Percentiles rank a stretch among this genome's conserved stretches.
Evolutionary conservation across 2,329 filamentous ascomycete genomes (phyloP).

Genomic region (Alternaria sp.): DNA sequence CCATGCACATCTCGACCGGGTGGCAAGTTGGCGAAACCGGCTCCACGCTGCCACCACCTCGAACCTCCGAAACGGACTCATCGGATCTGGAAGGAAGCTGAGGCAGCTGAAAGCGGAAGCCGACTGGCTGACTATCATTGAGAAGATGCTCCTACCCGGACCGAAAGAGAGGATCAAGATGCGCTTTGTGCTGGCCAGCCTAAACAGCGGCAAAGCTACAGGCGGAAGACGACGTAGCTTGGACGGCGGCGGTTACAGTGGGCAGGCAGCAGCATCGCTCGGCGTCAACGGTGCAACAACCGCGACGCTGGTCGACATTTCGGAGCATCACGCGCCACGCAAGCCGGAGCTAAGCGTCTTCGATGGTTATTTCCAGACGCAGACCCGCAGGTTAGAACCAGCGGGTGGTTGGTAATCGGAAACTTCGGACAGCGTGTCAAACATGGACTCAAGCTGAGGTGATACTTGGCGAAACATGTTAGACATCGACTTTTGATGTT

Average conservation of each 20-base stretch:
- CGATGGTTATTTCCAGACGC: constrained; percentile 45
- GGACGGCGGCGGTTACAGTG: constrained; percentile 43
- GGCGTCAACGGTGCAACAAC: constrained; percentile 17
- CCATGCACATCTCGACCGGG: constrained; percentile 48
- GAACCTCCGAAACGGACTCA: constrained; percentile 34
- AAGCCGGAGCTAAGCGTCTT: constrained; percentile 44
- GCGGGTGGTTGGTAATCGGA: constrained; percentile 26
- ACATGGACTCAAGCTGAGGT: constrained; percentile 2
- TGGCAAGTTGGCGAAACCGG: constrained; percentile 42
- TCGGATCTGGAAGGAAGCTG: constrained; percentile 37
- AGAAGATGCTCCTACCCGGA: constrained; percentile 44
- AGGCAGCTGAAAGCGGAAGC: constrained; percentile 43
- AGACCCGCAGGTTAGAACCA: constrained; percentile 31
- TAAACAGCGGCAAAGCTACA: constrained; percentile 35
- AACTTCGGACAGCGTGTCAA: neutral
- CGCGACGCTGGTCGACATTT: constrained; percentile 23
- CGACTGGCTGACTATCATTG: constrained; percentile 45
- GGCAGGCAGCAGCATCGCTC: constrained; percentile 32
- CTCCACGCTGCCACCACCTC: constrained; percentile 41
- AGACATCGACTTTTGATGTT: neutral
- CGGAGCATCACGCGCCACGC: constrained; percentile 13
- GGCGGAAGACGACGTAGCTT: constrained; percentile 43
- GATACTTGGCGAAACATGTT: constrained; percentile 23
- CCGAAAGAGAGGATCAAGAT: constrained; percentile 46
- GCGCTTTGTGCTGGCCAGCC: constrained; percentile 33